These are phyloP conservation scores for Taphrina populina DNA, from an alignment of 1,139 yeast genomes.

Conservation along the genomic window DNA sequence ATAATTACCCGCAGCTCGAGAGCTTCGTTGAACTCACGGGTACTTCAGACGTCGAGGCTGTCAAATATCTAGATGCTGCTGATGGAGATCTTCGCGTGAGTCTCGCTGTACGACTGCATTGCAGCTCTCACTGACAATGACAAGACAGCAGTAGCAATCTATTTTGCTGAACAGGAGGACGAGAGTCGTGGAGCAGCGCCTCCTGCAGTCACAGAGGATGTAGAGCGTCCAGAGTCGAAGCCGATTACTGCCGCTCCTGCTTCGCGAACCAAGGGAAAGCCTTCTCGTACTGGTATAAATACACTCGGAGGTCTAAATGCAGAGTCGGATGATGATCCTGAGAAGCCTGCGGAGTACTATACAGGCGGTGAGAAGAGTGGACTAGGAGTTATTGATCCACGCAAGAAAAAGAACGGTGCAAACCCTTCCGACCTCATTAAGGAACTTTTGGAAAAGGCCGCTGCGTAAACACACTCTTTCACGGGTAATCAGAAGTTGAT, in stretches of 20 bases:
- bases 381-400: slow-evolving; percentile 89
- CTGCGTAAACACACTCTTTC: slow-evolving; percentile 47
- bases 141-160: slow-evolving; percentile 14
- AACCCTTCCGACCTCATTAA: slow-evolving; percentile 49
- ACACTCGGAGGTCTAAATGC: slow-evolving; percentile 53
- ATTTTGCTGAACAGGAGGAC: no score
- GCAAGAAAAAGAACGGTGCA: slow-evolving; percentile 44
- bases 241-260: no score
- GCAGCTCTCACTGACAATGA: no score
- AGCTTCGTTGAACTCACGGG: slow-evolving; percentile 21
- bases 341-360: slow-evolving; percentile 49
- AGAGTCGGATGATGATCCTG: slow-evolving; percentile 53
- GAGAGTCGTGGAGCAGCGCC: no score
- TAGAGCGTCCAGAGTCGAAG: no score
- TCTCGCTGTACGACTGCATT: no score
- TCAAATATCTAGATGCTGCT: slow-evolving; percentile 2
- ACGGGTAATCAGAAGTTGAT: no score
- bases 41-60: slow-evolving; percentile 5
- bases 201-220: no score
- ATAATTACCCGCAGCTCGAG: no score
- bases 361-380: slow-evolving; percentile 97
- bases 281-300: slow-evolving; percentile 4
- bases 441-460: slow-evolving; percentile 62
- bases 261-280: slow-evolving; percentile 1
- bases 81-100: slow-evolving; percentile 24